phyloP scores from a whole-genome alignment of 257 asterid species.

The Osmanthus fragrans region DNA sequence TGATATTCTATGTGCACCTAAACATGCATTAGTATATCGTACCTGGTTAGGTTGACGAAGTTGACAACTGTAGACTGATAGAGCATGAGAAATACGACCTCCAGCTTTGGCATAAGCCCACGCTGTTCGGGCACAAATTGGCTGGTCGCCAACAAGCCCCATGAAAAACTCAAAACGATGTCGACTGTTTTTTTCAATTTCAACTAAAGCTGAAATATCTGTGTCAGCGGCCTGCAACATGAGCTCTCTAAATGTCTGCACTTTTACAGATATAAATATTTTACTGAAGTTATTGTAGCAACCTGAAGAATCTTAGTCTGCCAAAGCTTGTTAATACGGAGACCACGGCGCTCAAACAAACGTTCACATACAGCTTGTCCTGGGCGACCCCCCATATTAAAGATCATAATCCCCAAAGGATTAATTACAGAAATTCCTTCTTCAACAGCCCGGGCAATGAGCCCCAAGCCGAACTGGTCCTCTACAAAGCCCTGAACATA shows the following conservation, averaged over 20 bases:
- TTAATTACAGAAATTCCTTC: conserved; percentile 98
- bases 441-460: conserved; percentile 98
- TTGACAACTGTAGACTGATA: conserved; percentile 93
- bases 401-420: conserved; percentile 96
- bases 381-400: conserved; percentile 99
- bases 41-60: conserved; percentile 93
- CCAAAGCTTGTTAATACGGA: conserved; percentile 89
- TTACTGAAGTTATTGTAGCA: conserved; percentile 16
- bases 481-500: conserved; percentile 87
- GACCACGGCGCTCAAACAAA: conserved; percentile 97
- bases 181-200: conserved; percentile 93
- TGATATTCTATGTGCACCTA: conserved; percentile 6
- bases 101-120: conserved; percentile 98
- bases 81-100: conserved; percentile 96
- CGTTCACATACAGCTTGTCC: conserved; percentile 98
- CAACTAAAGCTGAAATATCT: conserved; percentile 96
- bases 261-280: conserved; percentile 20
- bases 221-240: conserved; percentile 95
- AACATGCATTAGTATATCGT: conserved; percentile 11
- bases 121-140: conserved; percentile 98
- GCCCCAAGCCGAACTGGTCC: conserved; percentile 98
- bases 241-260: conserved; percentile 28
- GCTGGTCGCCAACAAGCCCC: conserved; percentile 98
- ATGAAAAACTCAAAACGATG: conserved; percentile 98
- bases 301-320: conserved; percentile 99